Percentiles rank a stretch among this genome's conserved stretches.
Conservation (phyloP, 495 filamentous ascomycete species). For the Tuber aestivum region DNA sequence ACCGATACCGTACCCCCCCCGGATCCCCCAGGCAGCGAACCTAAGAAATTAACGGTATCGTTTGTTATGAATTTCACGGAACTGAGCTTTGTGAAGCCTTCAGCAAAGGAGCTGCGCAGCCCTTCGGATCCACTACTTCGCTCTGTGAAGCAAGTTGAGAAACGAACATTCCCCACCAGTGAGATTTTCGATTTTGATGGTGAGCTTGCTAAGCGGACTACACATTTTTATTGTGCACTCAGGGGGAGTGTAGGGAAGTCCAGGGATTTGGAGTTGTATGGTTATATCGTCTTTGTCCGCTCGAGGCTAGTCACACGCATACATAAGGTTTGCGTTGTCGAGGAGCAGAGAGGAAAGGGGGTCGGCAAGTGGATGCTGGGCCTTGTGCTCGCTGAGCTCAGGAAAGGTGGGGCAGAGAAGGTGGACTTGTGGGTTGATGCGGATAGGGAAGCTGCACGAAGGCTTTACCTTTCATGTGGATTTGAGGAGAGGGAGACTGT, state of each 20-base stretch:
- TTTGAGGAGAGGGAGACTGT: slow-evolving; percentile 53
- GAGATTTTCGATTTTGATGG: slow-evolving; percentile 53
- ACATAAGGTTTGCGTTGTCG: slow-evolving; percentile 57
- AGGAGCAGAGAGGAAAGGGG: slow-evolving; percentile 51
- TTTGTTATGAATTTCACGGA: slow-evolving; percentile 26
- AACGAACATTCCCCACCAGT: slow-evolving; percentile 55
- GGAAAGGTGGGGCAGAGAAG: slow-evolving; percentile 51
- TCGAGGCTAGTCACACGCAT: slow-evolving; percentile 51
- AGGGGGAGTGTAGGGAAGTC: neutral
- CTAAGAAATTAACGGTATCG: neutral
- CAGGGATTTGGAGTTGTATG: slow-evolving; percentile 38
- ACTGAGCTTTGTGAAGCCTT: slow-evolving; percentile 29
- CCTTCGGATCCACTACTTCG: slow-evolving; percentile 29
- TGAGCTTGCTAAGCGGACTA: slow-evolving; percentile 56
- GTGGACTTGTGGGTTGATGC: slow-evolving; percentile 60
- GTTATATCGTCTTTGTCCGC: slow-evolving; percentile 54
- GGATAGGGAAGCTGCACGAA: slow-evolving; percentile 49
- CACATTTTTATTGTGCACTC: slow-evolving; percentile 49
- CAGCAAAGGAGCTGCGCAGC: slow-evolving; percentile 26
- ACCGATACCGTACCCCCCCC: neutral
- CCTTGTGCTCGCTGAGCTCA: slow-evolving; percentile 48
- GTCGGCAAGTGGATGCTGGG: slow-evolving; percentile 51
- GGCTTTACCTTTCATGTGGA: slow-evolving; percentile 50
- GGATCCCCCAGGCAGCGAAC: neutral
- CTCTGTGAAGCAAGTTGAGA: slow-evolving; percentile 47